Evolutionary conservation across 352 stramenopile genomes (phyloP).

Genomic region (Phytophthora tentaculata): DNA sequence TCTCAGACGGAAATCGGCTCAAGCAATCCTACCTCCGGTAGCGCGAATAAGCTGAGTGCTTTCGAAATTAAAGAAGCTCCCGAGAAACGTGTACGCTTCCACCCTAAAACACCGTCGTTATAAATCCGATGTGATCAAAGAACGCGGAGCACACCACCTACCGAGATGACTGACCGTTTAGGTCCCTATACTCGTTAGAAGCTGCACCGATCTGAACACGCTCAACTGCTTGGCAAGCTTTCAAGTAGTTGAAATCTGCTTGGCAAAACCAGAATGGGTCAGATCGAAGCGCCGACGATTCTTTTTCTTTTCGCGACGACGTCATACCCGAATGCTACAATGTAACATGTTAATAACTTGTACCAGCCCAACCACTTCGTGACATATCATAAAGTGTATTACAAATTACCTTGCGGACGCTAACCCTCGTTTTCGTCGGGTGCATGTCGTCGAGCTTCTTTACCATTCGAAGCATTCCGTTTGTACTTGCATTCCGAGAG

Average conservation of each 20-base stretch:
- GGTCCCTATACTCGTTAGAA: conserved; percentile 28
- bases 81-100: conserved; percentile 68
- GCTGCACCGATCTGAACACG: conserved; percentile 60
- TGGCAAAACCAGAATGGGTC: not conserved
- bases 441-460: conserved; percentile 64
- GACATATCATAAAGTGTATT: no score
- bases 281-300: not conserved
- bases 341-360: no score
- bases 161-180: conserved; percentile 31
- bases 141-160: conserved; percentile 13
- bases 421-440: conserved; percentile 56
- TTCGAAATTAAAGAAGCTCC: conserved; percentile 86
- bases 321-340: conserved; percentile 52
- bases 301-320: not conserved
- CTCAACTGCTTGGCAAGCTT: conserved; percentile 77
- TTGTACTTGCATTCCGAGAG: conserved; percentile 64
- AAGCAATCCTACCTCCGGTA: conserved; percentile 54
- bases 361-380: no score
- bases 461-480: conserved; percentile 70
- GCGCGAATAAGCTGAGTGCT: conserved; percentile 76
- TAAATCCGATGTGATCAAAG: not conserved
- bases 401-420: conserved; percentile 64
- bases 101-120: conserved; percentile 37
- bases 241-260: conserved; percentile 81
- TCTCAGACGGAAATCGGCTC: not conserved